These are phyloP conservation scores for Moesziomyces globuligerus DNA, from an alignment of 1,284 basidiomycete species.

Conservation along the genomic window DNA sequence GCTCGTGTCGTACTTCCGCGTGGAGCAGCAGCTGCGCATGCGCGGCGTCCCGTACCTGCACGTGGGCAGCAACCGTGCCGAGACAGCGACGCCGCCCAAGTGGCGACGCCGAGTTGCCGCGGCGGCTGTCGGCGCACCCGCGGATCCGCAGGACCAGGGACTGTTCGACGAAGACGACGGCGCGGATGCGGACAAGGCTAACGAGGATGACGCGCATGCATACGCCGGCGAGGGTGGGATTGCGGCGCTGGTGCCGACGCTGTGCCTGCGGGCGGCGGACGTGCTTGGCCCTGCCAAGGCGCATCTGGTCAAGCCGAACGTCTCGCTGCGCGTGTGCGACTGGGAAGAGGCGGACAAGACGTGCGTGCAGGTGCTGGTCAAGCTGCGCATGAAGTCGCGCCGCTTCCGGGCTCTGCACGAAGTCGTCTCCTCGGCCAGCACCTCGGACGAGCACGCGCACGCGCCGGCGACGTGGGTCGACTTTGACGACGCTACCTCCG, in stretches of 20 bases:
- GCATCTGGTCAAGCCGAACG: conserved; percentile 83
- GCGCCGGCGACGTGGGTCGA: conserved; percentile 78
- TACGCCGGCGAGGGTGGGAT: conserved; percentile 3
- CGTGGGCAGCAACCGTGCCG: conserved; percentile 73
- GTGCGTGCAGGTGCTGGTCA: conserved; percentile 72
- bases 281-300: conserved; percentile 85
- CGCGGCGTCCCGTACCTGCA: conserved; percentile 81
- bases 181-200: neutral
- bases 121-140: neutral
- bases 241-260: conserved; percentile 79
- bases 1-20: conserved; percentile 85
- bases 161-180: conserved; percentile 24
- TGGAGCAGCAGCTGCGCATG: conserved; percentile 85
- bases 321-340: conserved; percentile 83
- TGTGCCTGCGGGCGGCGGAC: conserved; percentile 82
- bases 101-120: conserved; percentile 1
- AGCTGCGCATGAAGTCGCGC: conserved; percentile 71
- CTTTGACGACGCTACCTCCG: conserved; percentile 83
- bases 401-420: conserved; percentile 30
- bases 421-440: conserved; percentile 18
- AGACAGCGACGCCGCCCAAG: conserved; percentile 32
- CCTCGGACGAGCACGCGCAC: conserved; percentile 74
- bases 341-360: conserved; percentile 86
- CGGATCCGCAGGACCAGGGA: conserved; percentile 25
- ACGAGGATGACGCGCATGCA: conserved; percentile 67